Percentiles rank a stretch among this genome's conserved stretches.
Evolutionary conservation across 2,329 filamentous ascomycete species (phyloP).

Genomic region (Exophiala sp.): DNA sequence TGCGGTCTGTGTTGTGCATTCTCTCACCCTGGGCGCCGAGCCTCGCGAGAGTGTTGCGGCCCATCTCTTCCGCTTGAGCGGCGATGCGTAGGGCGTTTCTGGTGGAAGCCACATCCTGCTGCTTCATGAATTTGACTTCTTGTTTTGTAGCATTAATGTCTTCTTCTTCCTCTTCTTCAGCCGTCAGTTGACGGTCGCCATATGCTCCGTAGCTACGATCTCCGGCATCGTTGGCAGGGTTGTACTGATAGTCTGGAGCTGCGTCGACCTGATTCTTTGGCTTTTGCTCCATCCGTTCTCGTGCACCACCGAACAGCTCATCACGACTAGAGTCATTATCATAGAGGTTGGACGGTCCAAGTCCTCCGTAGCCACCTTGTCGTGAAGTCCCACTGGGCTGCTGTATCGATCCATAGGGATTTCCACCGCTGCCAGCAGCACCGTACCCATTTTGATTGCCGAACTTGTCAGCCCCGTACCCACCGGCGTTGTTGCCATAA

Average conservation of each 20-base stretch:
- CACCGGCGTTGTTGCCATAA: conserved; percentile 27
- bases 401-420: conserved; percentile 31
- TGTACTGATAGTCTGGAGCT: conserved; percentile 36
- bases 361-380: conserved; percentile 54
- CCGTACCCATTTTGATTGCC: conserved; percentile 51
- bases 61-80: conserved; percentile 66
- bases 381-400: conserved; percentile 42
- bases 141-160: conserved; percentile 69
- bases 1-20: conserved; percentile 76
- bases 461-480: conserved; percentile 41
- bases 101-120: conserved; percentile 70
- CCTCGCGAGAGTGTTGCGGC: conserved; percentile 66
- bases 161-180: conserved; percentile 73
- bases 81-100: conserved; percentile 67
- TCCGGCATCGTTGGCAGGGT: conserved; percentile 31
- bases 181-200: conserved; percentile 73
- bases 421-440: conserved; percentile 39
- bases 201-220: conserved; percentile 49
- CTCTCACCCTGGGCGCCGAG: conserved; percentile 76
- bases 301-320: conserved; percentile 58
- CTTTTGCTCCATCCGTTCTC: conserved; percentile 48
- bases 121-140: conserved; percentile 71
- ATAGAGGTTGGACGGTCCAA: conserved; percentile 49
- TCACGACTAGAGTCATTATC: conserved; percentile 55
- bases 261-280: conserved; percentile 31